These are phyloP conservation scores for Draba incana DNA, from an alignment of 345 rosid species.

Conservation along the genomic window DNA sequence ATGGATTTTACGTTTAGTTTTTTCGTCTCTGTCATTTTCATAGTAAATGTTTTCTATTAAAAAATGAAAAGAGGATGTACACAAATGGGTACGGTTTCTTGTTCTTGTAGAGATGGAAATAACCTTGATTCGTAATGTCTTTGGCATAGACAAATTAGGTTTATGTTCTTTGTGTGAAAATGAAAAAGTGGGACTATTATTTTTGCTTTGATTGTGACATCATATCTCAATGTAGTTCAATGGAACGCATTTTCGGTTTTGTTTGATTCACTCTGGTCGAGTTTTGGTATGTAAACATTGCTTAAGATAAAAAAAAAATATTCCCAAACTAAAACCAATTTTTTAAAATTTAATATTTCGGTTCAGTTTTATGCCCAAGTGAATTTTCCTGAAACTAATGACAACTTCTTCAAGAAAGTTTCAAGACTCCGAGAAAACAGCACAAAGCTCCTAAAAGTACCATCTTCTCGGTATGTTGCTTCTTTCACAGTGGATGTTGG, in stretches of 20 bases:
- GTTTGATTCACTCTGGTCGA: not conserved
- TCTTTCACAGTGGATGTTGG: not conserved
- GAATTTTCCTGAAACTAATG: conserved; percentile 26
- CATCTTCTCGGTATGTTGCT: not conserved
- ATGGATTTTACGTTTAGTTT: no score
- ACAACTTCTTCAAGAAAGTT: not conserved
- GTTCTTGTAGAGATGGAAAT: no score
- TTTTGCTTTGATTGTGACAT: no score
- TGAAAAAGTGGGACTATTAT: not conserved
- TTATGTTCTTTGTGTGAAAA: not conserved
- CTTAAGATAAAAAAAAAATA: not conserved
- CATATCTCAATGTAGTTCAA: not conserved
- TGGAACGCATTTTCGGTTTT: not conserved
- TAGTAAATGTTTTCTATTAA: no score
- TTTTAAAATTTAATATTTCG: not conserved
- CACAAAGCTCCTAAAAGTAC: not conserved
- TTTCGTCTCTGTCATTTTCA: no score
- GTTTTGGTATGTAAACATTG: no score
- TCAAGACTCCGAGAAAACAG: conserved; percentile 30
- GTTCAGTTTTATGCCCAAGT: not conserved
- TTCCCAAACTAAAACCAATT: not conserved
- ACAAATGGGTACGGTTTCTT: no score
- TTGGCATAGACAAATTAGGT: not conserved
- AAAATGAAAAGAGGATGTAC: no score
- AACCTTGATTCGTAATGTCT: not conserved